A percentile compares a stretch with the other conserved stretches of the same genome.
Evolutionary conservation across 305 asterid species (phyloP).

Genomic region (Fraxinus latifolia): DNA sequence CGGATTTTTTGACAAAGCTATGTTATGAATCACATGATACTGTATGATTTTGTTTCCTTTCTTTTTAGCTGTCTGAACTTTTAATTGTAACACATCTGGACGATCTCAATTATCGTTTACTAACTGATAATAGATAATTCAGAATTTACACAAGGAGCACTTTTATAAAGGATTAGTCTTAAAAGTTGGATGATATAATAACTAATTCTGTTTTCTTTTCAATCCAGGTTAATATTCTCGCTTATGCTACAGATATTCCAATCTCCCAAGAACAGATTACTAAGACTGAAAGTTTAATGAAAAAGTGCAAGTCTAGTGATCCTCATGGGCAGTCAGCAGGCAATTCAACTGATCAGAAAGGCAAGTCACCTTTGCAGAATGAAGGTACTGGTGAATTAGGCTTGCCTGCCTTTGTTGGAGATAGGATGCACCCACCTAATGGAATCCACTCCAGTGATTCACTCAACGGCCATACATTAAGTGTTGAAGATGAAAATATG

Average conservation of each 20-base stretch:
- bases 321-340: conserved; percentile 46
- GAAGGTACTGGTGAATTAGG: conserved; percentile 75
- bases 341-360: conserved; percentile 56
- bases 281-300: conserved; percentile 54
- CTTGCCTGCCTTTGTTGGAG: conserved; percentile 53
- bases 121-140: background rate
- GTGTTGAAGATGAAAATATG: conserved; percentile 39
- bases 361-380: conserved; percentile 65
- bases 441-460: conserved; percentile 47
- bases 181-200: conserved; percentile 14
- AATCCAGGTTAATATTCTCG: conserved; percentile 86
- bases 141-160: conserved; percentile 4
- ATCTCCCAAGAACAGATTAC: conserved; percentile 64
- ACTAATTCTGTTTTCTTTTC: conserved; percentile 32
- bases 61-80: conserved; percentile 13
- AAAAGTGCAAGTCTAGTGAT: conserved; percentile 45
- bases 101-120: background rate
- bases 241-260: conserved; percentile 73
- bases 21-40: conserved; percentile 77
- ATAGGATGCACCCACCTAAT: conserved; percentile 38
- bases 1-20: conserved; percentile 67
- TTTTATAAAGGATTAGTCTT: background rate
- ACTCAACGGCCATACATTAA: conserved; percentile 31
- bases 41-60: conserved; percentile 43
- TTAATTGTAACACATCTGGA: background rate